Evolutionary conservation across 2,329 filamentous ascomycete genomes (phyloP).

Genomic region (Stemphylium beticola): DNA sequence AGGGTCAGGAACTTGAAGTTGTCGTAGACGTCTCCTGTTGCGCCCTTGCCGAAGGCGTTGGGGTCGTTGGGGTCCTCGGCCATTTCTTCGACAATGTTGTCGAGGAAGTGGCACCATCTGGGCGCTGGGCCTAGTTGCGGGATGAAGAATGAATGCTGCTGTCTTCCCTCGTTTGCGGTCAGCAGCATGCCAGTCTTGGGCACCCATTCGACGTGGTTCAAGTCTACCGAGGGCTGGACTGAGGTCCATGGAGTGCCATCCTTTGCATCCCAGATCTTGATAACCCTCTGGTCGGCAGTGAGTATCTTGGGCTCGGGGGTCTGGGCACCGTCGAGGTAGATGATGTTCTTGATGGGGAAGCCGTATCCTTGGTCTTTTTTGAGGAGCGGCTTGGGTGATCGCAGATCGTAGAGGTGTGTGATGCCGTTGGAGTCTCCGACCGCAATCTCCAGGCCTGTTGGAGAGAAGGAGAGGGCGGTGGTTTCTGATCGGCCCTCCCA

Average conservation of each 20-base stretch:
- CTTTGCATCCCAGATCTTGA: constrained; percentile 92
- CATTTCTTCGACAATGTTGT: constrained; percentile 99
- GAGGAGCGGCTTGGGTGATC: constrained; percentile 82
- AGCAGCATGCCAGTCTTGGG: constrained; percentile 93
- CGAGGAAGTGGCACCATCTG: constrained; percentile 94
- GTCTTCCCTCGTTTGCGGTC: constrained; percentile 94
- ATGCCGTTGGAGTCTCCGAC: constrained; percentile 88
- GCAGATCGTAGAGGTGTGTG: constrained; percentile 88
- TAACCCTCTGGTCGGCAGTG: constrained; percentile 91
- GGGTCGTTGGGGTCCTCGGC: constrained; percentile 77
- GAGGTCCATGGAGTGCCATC: constrained; percentile 92
- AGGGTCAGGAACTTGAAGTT: constrained; percentile 98
- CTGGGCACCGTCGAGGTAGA: constrained; percentile 72
- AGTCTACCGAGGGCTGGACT: constrained; percentile 90
- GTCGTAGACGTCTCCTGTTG: constrained; percentile 84
- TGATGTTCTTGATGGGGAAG: constrained; percentile 85
- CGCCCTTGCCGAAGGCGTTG: constrained; percentile 60
- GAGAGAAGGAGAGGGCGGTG: constrained; percentile 85
- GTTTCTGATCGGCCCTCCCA: constrained; percentile 64
- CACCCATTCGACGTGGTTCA: constrained; percentile 93
- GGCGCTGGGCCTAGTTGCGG: constrained; percentile 92
- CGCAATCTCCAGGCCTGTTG: constrained; percentile 81
- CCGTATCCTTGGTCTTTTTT: constrained; percentile 97
- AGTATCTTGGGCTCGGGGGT: constrained; percentile 75
- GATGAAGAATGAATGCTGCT: constrained; percentile 94